Evolutionary conservation across 2,329 filamentous ascomycete genomes (phyloP), one percentile per base, ranked within the genome.

Genomic region (Aspergillus sojae): DNA sequence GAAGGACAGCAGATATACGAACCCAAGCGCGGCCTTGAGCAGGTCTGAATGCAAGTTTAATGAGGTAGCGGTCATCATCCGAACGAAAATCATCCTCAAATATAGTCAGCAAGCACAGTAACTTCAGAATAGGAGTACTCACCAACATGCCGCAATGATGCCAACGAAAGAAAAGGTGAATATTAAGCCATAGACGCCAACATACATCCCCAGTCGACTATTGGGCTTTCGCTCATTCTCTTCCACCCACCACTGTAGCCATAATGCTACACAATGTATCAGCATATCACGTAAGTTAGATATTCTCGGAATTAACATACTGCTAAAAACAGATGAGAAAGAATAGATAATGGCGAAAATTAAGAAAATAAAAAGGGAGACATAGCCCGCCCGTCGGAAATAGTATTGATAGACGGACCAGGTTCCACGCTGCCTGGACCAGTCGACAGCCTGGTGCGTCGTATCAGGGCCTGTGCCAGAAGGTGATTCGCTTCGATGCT

Each of bases 241-340:
- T 57, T 81, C 77, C 0, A 82, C 77, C 83, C 80, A 85, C 71
- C 81, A 80, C 62, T 83, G 79, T 7, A 85, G 75, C 83, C 83
- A 85, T 4, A 84, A 43, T 5, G 63, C 67, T 67, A n/a, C 14
- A 7, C 3, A 46, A 32, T 10, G 11, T 72, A 66, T 66, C 16
- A 45, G 43, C n/a, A 45, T 45, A 23, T 11, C n/a, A 23, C n/a
- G 14, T 4, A 12, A 23, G 4, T 5, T 5, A 21, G 9, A 9
- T 45, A n/a, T 9, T 1, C 2, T 23, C 9, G 9, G n/a, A 9
- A 45, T 23, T 23, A 6, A 23, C 43, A 23, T 45, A 45, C 43
- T 45, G 23, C 43, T 45, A 12, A 45, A 45, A n/a, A 45, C 43
- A 11, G 43, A 45, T 3, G 43, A 45, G 43, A 45, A 45, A 21